phyloP scores from a whole-genome alignment of 306 rosid species.

The Citrullus colocynthis region DNA sequence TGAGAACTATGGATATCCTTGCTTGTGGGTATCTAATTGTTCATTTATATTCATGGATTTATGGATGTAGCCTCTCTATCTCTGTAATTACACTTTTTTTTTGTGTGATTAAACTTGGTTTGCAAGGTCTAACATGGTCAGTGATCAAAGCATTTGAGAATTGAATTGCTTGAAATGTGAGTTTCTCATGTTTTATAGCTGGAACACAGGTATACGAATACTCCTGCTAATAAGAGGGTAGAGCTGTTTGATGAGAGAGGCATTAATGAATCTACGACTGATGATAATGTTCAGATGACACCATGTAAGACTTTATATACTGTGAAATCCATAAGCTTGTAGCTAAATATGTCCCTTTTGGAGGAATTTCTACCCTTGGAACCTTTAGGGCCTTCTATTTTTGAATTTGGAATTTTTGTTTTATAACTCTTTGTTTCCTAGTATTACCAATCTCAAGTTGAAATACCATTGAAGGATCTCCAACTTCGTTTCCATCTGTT shows the following conservation, averaged over 20 bases:
- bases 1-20: background rate
- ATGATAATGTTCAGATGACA: slow-evolving; percentile 68
- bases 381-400: background rate
- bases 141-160: background rate
- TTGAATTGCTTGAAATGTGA: background rate
- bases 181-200: slow-evolving; percentile 12
- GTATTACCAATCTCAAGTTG: background rate
- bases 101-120: background rate
- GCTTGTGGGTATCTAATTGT: background rate
- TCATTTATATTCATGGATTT: background rate
- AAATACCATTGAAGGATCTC: background rate
- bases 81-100: background rate
- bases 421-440: too few relatives aligned
- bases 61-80: background rate
- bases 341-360: background rate
- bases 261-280: slow-evolving; percentile 59
- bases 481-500: background rate
- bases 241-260: slow-evolving; percentile 94
- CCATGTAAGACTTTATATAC: slow-evolving; percentile 47
- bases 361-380: background rate
- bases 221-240: slow-evolving; percentile 74
- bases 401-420: background rate
- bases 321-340: background rate
- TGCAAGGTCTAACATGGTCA: background rate
- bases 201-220: slow-evolving; percentile 61